phyloP scores from a whole-genome alignment of 1,139 yeast species.

The Candida tunisiensis region DNA sequence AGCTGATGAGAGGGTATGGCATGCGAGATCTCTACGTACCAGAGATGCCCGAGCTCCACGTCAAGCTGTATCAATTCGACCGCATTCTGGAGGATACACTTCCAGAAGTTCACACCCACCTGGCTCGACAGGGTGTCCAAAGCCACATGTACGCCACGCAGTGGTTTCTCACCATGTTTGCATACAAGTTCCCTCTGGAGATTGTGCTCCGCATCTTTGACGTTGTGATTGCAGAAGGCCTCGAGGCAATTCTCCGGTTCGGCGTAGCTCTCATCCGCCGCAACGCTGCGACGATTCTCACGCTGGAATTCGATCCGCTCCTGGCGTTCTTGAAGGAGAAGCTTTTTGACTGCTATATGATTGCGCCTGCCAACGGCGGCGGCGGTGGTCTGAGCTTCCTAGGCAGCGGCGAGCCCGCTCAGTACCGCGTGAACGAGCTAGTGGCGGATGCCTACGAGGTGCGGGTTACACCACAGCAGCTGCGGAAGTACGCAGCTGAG shows the following conservation, averaged over 20 bases:
- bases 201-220: slow-evolving; percentile 75
- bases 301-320: slow-evolving; percentile 56
- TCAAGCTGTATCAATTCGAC: slow-evolving; percentile 78
- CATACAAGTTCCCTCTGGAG: slow-evolving; percentile 79
- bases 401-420: slow-evolving; percentile 3
- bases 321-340: slow-evolving; percentile 63
- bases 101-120: slow-evolving; percentile 58
- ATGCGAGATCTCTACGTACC: slow-evolving; percentile 64
- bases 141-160: slow-evolving; percentile 93
- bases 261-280: slow-evolving; percentile 61
- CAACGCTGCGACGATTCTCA: slow-evolving; percentile 41
- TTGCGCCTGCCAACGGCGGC: slow-evolving; percentile 15
- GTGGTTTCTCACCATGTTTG: slow-evolving; percentile 90
- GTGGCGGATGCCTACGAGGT: slow-evolving; percentile 69
- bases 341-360: slow-evolving; percentile 54
- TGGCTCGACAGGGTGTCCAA: slow-evolving; percentile 68
- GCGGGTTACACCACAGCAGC: slow-evolving; percentile 51
- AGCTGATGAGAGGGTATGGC: slow-evolving; percentile 71
- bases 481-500: slow-evolving; percentile 56
- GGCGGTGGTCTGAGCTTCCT: too few species aligned
- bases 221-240: slow-evolving; percentile 74
- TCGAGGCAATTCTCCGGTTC: slow-evolving; percentile 67
- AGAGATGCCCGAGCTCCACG: slow-evolving; percentile 86
- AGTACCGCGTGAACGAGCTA: slow-evolving; percentile 50
- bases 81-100: slow-evolving; percentile 52